Evolutionary conservation across 495 filamentous ascomycete species (phyloP).

Genomic region (Aspergillus steynii): DNA sequence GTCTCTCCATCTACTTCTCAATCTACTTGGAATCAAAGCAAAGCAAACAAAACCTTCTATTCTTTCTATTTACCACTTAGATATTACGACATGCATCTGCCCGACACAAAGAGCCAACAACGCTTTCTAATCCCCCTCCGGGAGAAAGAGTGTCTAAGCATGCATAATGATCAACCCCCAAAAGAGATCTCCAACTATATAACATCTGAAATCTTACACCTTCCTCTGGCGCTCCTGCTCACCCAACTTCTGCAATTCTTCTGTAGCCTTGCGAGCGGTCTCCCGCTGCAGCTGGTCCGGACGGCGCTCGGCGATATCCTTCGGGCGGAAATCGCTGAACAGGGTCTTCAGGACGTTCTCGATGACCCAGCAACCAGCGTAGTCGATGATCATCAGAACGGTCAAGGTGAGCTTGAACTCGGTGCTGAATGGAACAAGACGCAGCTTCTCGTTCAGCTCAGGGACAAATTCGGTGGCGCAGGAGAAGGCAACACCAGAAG

Average conservation of each 20-base stretch:
- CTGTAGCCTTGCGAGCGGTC: slow-evolving; percentile 61
- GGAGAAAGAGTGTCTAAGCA: slow-evolving; percentile 12
- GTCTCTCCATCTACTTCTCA: too few species aligned
- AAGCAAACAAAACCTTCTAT: background rate
- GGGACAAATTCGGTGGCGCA: slow-evolving; percentile 96
- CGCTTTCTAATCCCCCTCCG: slow-evolving; percentile 9
- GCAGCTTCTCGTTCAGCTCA: slow-evolving; percentile 91
- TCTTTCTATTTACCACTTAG: background rate
- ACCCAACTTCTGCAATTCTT: slow-evolving; percentile 55
- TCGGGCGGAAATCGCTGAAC: slow-evolving; percentile 91
- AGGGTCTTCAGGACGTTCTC: slow-evolving; percentile 82
- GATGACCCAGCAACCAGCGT: slow-evolving; percentile 81
- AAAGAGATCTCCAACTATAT: background rate
- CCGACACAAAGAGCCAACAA: slow-evolving; percentile 1
- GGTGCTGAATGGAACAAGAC: slow-evolving; percentile 84
- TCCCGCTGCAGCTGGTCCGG: slow-evolving; percentile 87
- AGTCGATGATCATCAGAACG: slow-evolving; percentile 83
- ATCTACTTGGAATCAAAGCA: background rate
- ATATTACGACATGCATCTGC: background rate
- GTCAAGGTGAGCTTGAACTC: slow-evolving; percentile 92
- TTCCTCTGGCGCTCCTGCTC: slow-evolving; percentile 49
- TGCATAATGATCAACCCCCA: background rate
- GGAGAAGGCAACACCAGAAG: slow-evolving; percentile 86
- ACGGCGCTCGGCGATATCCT: slow-evolving; percentile 87
- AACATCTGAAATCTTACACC: slow-evolving; percentile 21